phyloP scores from a whole-genome alignment of 2,329 filamentous ascomycete species.

The Sarocladiaceae sp. region DNA sequence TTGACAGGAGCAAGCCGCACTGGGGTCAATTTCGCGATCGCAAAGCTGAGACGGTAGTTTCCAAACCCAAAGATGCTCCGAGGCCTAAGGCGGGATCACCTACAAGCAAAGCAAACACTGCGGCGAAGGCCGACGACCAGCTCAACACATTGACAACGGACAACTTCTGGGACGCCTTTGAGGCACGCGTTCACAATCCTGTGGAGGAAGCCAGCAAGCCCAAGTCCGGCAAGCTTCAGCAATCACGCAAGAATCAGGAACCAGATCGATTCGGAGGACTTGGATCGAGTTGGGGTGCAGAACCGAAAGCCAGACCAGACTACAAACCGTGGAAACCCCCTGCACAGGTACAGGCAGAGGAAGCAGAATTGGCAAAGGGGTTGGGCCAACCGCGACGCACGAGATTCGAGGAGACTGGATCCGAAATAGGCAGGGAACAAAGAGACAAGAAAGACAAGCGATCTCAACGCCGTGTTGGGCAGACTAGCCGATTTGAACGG shows the following conservation, averaged over 20 bases:
- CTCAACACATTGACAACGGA: conserved; percentile 18
- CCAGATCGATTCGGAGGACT: neutral
- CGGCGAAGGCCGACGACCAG: neutral
- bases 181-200: conserved; percentile 17
- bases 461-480: conserved; percentile 17
- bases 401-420: conserved; percentile 25
- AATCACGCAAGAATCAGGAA: neutral
- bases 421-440: conserved; percentile 13
- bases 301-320: neutral
- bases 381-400: conserved; percentile 12
- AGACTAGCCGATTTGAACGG: conserved; percentile 33
- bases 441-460: conserved; percentile 17
- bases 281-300: neutral
- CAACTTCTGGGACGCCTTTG: conserved; percentile 16
- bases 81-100: neutral
- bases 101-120: neutral
- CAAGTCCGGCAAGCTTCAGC: neutral
- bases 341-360: neutral
- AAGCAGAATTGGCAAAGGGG: conserved; percentile 18
- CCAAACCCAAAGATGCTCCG: neutral
- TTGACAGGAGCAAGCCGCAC: conserved; percentile 5
- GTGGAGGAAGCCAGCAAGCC: neutral
- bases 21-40: conserved; percentile 9
- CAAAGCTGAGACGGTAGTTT: neutral
- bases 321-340: conserved; percentile 7